Conservation (phyloP, 208 protist genomes). For the Crithidia acanthocephali region DNA sequence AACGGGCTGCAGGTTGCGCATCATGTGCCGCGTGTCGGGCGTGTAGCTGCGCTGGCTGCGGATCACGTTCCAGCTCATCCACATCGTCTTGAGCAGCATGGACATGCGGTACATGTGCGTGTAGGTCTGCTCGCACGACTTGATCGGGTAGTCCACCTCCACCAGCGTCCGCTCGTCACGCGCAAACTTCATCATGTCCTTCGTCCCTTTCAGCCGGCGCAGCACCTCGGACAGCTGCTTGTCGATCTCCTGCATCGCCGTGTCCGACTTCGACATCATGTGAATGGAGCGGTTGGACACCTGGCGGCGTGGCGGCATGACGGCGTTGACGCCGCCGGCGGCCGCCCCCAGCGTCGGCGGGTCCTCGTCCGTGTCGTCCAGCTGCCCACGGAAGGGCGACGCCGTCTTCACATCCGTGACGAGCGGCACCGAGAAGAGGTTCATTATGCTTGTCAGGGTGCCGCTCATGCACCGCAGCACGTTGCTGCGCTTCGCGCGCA, state of each 20-base stretch:
- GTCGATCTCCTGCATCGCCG: constrained; percentile 55
- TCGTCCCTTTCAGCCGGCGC: constrained; percentile 63
- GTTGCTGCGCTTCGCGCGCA: constrained; percentile 80
- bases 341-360: background rate
- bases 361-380: constrained; percentile 8
- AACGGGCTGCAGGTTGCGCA: constrained; percentile 69
- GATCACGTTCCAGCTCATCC: constrained; percentile 84
- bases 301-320: constrained; percentile 4
- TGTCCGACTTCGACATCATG: constrained; percentile 47
- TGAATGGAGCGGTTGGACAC: constrained; percentile 62
- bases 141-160: constrained; percentile 73
- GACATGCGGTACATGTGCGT: constrained; percentile 81
- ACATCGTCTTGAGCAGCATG: constrained; percentile 81
- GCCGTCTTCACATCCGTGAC: constrained; percentile 18
- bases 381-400: background rate
- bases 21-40: constrained; percentile 53
- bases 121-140: constrained; percentile 68
- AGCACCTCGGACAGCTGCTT: constrained; percentile 54
- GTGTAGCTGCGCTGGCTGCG: constrained; percentile 67
- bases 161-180: constrained; percentile 76
- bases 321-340: background rate
- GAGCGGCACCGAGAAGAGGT: constrained; percentile 64
- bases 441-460: constrained; percentile 53
- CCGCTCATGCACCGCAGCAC: constrained; percentile 68
- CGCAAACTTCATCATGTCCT: constrained; percentile 80